These are phyloP conservation scores for Corymbia citriodora DNA, from an alignment of 441 rosid genomes.

Conservation along the genomic window DNA sequence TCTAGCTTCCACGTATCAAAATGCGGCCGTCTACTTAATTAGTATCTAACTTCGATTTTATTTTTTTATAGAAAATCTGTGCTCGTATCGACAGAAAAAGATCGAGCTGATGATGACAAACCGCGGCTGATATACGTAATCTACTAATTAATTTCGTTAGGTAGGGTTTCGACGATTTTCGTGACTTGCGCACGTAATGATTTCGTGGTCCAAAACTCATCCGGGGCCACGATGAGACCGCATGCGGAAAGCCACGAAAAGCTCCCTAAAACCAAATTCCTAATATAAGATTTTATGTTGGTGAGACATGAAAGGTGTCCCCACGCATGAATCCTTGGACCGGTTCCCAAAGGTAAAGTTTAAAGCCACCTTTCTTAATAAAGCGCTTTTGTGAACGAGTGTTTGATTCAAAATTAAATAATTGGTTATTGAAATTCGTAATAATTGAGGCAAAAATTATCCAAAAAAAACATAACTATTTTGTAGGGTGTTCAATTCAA, in stretches of 20 bases:
- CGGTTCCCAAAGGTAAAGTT: neutral
- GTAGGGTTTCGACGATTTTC: neutral
- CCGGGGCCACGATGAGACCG: neutral
- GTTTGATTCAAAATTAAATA: neutral
- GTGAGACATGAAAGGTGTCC: neutral
- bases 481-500: accelerated
- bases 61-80: accelerated
- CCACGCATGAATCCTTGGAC: neutral
- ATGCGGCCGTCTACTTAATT: neutral
- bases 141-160: neutral
- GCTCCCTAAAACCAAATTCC: neutral
- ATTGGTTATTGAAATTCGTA: neutral
- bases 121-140: neutral
- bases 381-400: neutral
- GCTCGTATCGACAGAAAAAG: neutral
- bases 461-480: neutral
- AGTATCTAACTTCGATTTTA: neutral
- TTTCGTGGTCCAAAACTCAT: neutral
- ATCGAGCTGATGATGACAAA: neutral
- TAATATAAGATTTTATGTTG: neutral
- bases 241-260: neutral
- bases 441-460: neutral
- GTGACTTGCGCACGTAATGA: neutral
- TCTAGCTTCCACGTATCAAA: neutral
- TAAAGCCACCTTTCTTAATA: neutral